Evolutionary conservation across 2,329 filamentous ascomycete genomes (phyloP).

Genomic region (Nemania sp.): DNA sequence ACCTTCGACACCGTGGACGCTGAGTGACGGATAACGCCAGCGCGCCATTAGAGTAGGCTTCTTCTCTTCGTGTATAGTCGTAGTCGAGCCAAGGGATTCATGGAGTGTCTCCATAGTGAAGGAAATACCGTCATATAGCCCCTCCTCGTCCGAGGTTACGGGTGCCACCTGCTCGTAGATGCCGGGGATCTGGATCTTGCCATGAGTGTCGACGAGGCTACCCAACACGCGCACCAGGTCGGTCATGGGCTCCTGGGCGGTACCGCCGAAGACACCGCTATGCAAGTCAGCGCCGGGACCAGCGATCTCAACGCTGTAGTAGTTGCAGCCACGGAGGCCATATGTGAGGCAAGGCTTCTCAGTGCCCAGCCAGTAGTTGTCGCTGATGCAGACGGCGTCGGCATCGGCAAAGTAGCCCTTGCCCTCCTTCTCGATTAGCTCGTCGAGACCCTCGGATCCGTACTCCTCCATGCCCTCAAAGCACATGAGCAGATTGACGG

Average conservation of each 20-base stretch:
- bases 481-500: constrained; percentile 98
- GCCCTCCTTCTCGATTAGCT: constrained; percentile 90
- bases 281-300: constrained; percentile 95
- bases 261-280: constrained; percentile 96
- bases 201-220: constrained; percentile 86
- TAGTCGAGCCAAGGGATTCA: constrained; percentile 89
- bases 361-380: constrained; percentile 99
- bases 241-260: constrained; percentile 98
- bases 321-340: constrained; percentile 96
- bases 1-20: constrained; percentile 93
- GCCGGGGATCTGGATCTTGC: constrained; percentile 94
- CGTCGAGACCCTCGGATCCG: constrained; percentile 94
- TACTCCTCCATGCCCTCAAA: constrained; percentile 99
- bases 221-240: constrained; percentile 87
- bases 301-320: constrained; percentile 92
- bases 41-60: constrained; percentile 93
- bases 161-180: constrained; percentile 93
- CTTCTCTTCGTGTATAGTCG: constrained; percentile 88
- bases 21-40: constrained; percentile 95
- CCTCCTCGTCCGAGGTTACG: constrained; percentile 85
- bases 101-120: constrained; percentile 98
- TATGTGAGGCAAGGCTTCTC: constrained; percentile 99
- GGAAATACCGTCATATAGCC: constrained; percentile 87
- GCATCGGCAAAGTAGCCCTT: constrained; percentile 96
- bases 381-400: constrained; percentile 97